phyloP scores from a whole-genome alignment of 345 rosid genomes.

The Cardamine chenopodiifolia region DNA sequence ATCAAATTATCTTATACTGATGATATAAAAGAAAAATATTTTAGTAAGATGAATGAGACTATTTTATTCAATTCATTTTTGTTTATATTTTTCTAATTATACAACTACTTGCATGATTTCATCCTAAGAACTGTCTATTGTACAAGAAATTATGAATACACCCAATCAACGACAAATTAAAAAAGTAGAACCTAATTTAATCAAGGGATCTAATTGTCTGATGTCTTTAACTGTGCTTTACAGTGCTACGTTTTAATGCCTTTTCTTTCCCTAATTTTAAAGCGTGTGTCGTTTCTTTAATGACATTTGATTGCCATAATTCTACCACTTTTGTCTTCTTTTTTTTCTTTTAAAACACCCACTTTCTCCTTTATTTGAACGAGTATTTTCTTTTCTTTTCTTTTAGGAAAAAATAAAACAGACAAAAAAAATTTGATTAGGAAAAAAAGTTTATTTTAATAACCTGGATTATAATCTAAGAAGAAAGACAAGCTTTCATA shows the following conservation, averaged over 20 bases:
- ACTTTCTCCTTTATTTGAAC: constrained; percentile 27
- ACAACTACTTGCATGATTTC: not conserved
- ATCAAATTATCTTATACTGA: no score
- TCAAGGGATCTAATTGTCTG: constrained; percentile 11
- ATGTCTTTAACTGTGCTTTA: constrained; percentile 19
- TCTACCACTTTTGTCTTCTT: constrained; percentile 23
- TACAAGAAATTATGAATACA: not conserved
- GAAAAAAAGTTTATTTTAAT: not conserved
- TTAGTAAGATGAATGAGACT: no score
- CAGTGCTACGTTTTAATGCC: constrained; percentile 6
- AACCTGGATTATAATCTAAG: not conserved
- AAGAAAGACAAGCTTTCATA: constrained; percentile 6
- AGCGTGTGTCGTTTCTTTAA: constrained; percentile 27
- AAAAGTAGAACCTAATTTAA: constrained; percentile 4
- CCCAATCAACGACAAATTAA: not conserved
- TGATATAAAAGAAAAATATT: no score
- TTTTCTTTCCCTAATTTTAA: constrained; percentile 32
- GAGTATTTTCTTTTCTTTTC: constrained; percentile 12
- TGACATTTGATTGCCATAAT: constrained; percentile 35
- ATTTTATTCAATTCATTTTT: no score
- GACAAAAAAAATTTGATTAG: not conserved
- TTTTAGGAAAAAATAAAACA: not conserved
- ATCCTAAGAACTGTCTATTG: not conserved
- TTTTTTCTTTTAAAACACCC: not conserved
- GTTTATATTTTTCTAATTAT: no score